These are phyloP conservation scores for Letharia lupina DNA, from an alignment of 495 filamentous ascomycete genomes.

Conservation along the genomic window DNA sequence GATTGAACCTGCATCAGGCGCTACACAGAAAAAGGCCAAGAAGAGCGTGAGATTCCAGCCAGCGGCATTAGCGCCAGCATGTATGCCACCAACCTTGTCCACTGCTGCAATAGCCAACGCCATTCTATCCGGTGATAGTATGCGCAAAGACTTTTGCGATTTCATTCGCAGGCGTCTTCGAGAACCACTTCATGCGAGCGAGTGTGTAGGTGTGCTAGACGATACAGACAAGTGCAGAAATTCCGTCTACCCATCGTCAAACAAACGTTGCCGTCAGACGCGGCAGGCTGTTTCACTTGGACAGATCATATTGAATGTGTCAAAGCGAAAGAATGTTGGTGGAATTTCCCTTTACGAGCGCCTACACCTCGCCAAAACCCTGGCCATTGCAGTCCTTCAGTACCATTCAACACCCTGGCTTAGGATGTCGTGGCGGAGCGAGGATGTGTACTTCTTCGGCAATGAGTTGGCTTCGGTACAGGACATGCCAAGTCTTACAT, in stretches of 20 bases:
- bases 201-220: conserved; percentile 24
- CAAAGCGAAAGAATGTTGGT: neutral
- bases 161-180: conserved; percentile 16
- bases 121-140: conserved; percentile 13
- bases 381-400: conserved; percentile 32
- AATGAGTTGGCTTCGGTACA: neutral
- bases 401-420: conserved; percentile 35
- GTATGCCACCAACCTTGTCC: neutral
- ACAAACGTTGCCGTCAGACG: neutral
- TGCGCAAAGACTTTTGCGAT: conserved; percentile 26
- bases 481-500: conserved; percentile 12
- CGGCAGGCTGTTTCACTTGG: conserved; percentile 18
- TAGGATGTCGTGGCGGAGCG: conserved; percentile 27
- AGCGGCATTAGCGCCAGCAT: neutral
- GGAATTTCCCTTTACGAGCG: conserved; percentile 24
- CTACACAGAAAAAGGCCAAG: conserved; percentile 13
- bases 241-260: conserved; percentile 24
- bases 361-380: conserved; percentile 30
- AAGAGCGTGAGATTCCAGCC: conserved; percentile 21
- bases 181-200: conserved; percentile 5
- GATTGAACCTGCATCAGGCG: neutral
- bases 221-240: conserved; percentile 19
- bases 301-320: conserved; percentile 16
- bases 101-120: neutral
- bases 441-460: conserved; percentile 30